Evolutionary conservation across 257 asterid genomes (phyloP).

Genomic region (Coffea canephora): DNA sequence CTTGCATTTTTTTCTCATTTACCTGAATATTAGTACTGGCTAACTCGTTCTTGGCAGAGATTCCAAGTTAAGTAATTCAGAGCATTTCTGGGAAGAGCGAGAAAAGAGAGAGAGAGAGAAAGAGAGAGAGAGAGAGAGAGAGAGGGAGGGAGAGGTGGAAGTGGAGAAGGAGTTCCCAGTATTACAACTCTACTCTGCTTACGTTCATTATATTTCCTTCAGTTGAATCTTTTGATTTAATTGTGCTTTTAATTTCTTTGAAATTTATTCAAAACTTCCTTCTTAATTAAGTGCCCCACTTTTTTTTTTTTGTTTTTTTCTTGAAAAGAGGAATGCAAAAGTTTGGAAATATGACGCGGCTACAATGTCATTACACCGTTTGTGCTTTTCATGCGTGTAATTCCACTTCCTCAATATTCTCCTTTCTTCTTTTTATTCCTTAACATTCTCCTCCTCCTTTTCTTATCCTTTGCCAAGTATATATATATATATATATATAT

Average conservation of each 20-base stretch:
- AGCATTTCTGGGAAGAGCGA: no score
- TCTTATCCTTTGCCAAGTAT: no score
- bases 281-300: conserved; percentile 1
- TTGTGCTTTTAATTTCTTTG: conserved; percentile 13
- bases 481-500: not conserved
- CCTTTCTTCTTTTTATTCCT: not conserved
- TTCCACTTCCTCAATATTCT: conserved; percentile 38
- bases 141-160: not conserved
- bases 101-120: not conserved
- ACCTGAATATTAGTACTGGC: conserved; percentile 2
- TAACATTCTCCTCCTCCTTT: not conserved
- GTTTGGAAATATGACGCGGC: conserved; percentile 44
- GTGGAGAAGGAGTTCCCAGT: not conserved
- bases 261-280: conserved; percentile 40
- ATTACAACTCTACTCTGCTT: not conserved
- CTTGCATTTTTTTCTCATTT: not conserved
- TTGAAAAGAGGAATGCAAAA: conserved; percentile 38
- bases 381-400: conserved; percentile 54
- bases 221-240: conserved; percentile 3
- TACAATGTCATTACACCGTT: conserved; percentile 40
- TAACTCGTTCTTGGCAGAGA: not conserved
- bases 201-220: conserved; percentile 4
- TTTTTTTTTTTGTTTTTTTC: not conserved
- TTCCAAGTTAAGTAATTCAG: not conserved
- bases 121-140: not conserved